Base-by-base conservation (phyloP, 108 stramenopile genomes). In the Cyclotella distinguenda region DNA sequence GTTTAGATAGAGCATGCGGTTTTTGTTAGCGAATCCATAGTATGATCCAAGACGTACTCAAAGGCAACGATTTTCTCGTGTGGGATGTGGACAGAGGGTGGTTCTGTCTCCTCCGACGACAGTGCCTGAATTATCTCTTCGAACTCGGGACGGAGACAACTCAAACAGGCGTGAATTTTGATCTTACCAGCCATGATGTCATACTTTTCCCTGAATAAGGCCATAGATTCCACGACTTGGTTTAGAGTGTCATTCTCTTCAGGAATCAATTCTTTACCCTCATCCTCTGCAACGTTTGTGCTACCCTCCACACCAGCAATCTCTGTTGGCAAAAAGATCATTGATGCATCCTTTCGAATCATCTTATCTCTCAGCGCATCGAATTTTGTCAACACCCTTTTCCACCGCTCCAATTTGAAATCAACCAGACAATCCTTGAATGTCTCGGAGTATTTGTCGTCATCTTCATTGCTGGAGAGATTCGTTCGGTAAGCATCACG, bases 81-180 rank as follows among this genome's bases (percentile, higher is more conserved):
- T 11, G 77, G 54, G 42, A 78, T 70, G 13, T 55, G 55, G n/a
- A 64, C 72, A 16, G 63, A 61, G 22, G 38, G 43, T 6, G 19
- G 47, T 33, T 42, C 58, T 30, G 18, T 33, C 34, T 19, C 27
- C 21, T 25, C 22, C 31, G 15, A 45, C 61, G 44, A 27, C 43
- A 43, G 21, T 27, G n/a, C 59, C 58, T 40, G 49, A 42, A 78
- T 48, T 8, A 59, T 64, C 0, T 65, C 48, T 10, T 70, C 56
- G 15, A 78, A 38, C 39, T 66, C 51, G 34, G 77, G 77, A 40
- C 47, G 77, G 1, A 78, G 44, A 54, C 54, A 50, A 61, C 77
- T 78, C 66, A 78, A 59, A 36, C 77, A 78, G 21, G 44, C 18
- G 42, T 78, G 68, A 54, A 78, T 70, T 53, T 66, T 70, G 57